Conservation (phyloP, 495 filamentous ascomycete species). For the Cryomyces antarcticus region DNA sequence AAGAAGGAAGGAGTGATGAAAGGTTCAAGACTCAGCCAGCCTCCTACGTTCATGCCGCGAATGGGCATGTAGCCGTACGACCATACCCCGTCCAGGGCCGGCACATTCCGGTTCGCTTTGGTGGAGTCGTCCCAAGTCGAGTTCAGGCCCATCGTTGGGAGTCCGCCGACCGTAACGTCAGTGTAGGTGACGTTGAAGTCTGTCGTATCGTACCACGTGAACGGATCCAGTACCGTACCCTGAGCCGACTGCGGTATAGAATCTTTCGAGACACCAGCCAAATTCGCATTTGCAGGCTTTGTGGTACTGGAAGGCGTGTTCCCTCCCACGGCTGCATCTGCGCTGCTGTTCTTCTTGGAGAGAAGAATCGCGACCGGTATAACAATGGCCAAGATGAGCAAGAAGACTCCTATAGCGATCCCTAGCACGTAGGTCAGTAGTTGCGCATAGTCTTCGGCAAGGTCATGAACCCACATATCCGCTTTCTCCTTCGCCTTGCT, state of each 20-base stretch:
- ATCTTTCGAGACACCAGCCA: conserved; percentile 35
- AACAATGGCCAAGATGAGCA: conserved; percentile 48
- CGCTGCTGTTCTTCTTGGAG: conserved; percentile 36
- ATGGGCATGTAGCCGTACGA: conserved; percentile 64
- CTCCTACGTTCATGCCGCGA: conserved; percentile 80
- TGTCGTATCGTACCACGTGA: conserved; percentile 75
- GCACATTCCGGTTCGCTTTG: conserved; percentile 57
- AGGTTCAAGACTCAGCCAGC: conserved; percentile 86
- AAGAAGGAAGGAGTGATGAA: conserved; percentile 93
- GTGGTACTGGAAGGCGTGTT: conserved; percentile 14
- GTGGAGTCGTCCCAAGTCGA: conserved; percentile 71
- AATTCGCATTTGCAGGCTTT: conserved; percentile 30
- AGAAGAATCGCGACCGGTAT: conserved; percentile 55
- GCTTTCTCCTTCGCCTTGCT: conserved; percentile 11
- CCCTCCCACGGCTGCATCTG: conserved; percentile 2
- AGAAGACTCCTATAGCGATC: conserved; percentile 30
- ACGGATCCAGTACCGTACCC: conserved; percentile 72
- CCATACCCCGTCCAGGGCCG: conserved; percentile 49
- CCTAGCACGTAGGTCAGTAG: conserved; percentile 30
- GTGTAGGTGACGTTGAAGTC: conserved; percentile 96
- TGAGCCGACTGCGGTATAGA: conserved; percentile 46
- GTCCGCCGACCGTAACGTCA: conserved; percentile 56
- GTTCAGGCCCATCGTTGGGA: conserved; percentile 78
- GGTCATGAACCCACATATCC: conserved; percentile 10
- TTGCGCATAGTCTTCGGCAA: conserved; percentile 2